phyloP scores from a whole-genome alignment of 768 basidiomycete species.

The Dendrothele bispora region DNA sequence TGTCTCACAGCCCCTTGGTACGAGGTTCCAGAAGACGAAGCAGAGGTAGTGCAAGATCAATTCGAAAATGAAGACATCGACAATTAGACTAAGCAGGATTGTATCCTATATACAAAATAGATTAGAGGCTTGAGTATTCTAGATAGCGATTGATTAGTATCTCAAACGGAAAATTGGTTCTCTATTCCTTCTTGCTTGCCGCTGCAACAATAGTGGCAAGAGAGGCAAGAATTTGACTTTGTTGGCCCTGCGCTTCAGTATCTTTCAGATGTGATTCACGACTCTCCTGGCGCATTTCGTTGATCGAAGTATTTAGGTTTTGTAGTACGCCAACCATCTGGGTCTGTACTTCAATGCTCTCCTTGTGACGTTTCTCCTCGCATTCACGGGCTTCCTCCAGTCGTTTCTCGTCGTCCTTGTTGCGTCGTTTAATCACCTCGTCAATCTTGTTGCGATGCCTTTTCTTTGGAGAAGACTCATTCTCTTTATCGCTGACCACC shows the following conservation, averaged over 20 bases:
- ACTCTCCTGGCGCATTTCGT: no score
- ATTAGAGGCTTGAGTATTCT: no score
- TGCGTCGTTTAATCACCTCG: constrained; percentile 5
- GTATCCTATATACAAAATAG: no score
- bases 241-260: no score
- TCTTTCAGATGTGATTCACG: no score
- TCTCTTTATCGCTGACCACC: constrained; percentile 7
- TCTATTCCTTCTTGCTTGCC: no score
- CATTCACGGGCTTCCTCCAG: constrained; percentile 5
- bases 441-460: constrained; percentile 3
- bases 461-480: not conserved
- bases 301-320: not conserved
- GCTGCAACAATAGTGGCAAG: no score
- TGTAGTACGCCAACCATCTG: not conserved
- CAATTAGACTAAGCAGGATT: not conserved
- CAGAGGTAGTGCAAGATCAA: not conserved
- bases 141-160: no score
- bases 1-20: constrained; percentile 8
- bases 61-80: not conserved
- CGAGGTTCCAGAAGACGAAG: not conserved
- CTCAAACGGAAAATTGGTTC: no score
- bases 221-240: no score
- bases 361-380: constrained; percentile 6
- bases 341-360: constrained; percentile 6
- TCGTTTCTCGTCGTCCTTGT: constrained; percentile 3